Base-by-base conservation (phyloP, 2,329 filamentous ascomycete genomes). In the Emmonsiellopsis sp. region DNA sequence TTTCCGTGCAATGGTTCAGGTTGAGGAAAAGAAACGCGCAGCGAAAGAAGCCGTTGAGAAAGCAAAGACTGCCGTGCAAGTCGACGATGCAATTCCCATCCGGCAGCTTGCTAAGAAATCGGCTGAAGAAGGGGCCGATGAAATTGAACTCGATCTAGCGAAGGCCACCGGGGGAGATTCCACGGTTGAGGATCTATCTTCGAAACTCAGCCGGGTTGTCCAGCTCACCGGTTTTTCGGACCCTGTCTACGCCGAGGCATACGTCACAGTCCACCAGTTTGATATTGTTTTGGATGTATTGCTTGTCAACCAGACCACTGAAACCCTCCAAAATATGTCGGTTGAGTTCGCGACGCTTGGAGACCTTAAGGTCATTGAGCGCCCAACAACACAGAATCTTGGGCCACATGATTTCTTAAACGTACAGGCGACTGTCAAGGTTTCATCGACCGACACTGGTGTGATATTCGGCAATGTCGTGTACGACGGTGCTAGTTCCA, bases 401-500 rank as follows among this genome's bases (percentile, higher is more conserved):
- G 90, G 86, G 1, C 89, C 90, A 1, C 90, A 96, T 67, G 93
- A 96, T 71, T 98, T 98, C 79, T 84, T 95, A 75, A 97, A 97
- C 66, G 90, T 98, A 34, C 93, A 98, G 72, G 92, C 91, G 67
- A 98, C 93, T 9, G 94, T 98, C 79, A 97, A 97, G 76, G 93
- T 98, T 20, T 95, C 90, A 2, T 95, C 90, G 6, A 98, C 93
- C 3, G 93, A 98, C 67, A 97, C 93, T 1, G 93, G 93, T 54
- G 93, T 98, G 61, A 98, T 98, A 62, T 98, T 98, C 65, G 93
- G 93, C 61, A 98, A 98, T 67, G 91, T 98, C 26, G 88, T 98
- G 7, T 98, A 98, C 70, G 93, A 98, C 63, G 93, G 92, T 32
- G 82, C 91, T 5, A 89, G 89, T 72, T 91, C 86, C 46, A 94